phyloP scores from a whole-genome alignment of 2,329 filamentous ascomycete genomes.

The Dactylellina parvicollis region DNA sequence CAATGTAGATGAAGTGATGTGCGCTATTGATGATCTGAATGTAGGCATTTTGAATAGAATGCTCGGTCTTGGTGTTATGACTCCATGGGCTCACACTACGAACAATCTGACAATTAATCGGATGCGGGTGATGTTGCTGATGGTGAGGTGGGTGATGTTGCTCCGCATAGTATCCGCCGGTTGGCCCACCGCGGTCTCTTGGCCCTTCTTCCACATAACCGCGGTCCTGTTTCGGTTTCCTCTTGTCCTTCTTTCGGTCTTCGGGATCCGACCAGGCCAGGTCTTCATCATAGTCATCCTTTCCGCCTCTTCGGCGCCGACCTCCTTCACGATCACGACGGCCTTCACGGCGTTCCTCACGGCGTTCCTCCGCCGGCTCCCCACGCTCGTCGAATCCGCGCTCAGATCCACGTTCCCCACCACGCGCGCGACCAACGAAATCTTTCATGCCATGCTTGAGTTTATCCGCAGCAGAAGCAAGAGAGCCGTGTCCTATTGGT shows the following conservation, averaged over 20 bases:
- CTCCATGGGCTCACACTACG: conserved; percentile 69
- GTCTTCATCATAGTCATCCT: conserved; percentile 19
- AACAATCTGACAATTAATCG: conserved; percentile 66
- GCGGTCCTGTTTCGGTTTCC: not conserved
- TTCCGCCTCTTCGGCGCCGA: conserved; percentile 8
- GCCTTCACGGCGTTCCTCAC: conserved; percentile 6
- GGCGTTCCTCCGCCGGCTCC: not conserved
- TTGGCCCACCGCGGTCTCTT: conserved; percentile 9
- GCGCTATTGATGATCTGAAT: conserved; percentile 75
- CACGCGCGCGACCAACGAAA: conserved; percentile 13
- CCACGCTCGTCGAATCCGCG: conserved; percentile 8
- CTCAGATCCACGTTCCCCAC: not conserved
- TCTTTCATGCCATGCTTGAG: conserved; percentile 38
- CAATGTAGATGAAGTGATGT: conserved; percentile 79
- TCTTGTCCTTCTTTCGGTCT: conserved; percentile 15
- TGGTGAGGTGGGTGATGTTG: conserved; percentile 15
- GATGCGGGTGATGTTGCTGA: conserved; percentile 61
- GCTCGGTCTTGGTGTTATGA: conserved; percentile 70
- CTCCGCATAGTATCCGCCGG: conserved; percentile 27
- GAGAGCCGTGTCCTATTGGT: conserved; percentile 27
- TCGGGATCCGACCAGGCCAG: conserved; percentile 41
- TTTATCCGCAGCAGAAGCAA: conserved; percentile 24
- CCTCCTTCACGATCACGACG: conserved; percentile 2
- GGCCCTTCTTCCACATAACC: conserved; percentile 15
- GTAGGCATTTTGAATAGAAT: conserved; percentile 89